These are phyloP conservation scores for Cymodocea nodosa DNA, from an alignment of 116 monocot species.

Conservation along the genomic window DNA sequence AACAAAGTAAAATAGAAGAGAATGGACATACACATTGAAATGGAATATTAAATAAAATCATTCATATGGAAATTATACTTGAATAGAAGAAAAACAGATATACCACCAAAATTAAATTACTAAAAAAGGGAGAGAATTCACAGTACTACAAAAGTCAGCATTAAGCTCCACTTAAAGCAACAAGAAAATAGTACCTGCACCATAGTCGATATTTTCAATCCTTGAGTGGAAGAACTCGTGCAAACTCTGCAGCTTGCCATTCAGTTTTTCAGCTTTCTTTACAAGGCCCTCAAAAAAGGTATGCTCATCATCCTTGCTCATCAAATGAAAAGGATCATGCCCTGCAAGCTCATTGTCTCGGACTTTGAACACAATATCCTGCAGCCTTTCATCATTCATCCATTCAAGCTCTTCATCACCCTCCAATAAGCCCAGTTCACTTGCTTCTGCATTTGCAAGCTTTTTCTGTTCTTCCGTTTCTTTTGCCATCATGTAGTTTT, in stretches of 20 bases:
- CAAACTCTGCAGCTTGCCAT: conserved; percentile 38
- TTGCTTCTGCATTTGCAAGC: conserved; percentile 18
- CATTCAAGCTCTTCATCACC: conserved; percentile 63
- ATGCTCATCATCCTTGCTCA: conserved; percentile 37
- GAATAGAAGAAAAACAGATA: too few species aligned
- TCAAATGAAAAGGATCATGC: conserved; percentile 61
- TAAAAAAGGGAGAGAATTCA: too few species aligned
- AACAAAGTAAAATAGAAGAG: too few species aligned
- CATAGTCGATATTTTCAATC: conserved; percentile 79
- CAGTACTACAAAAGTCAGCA: too few species aligned
- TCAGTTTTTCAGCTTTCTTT: conserved; percentile 52
- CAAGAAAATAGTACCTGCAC: conserved; percentile 30
- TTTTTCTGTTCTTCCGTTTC: conserved; percentile 33
- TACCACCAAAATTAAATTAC: too few species aligned
- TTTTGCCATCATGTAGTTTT: conserved; percentile 60
- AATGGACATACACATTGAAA: too few species aligned
- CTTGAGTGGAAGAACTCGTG: conserved; percentile 74
- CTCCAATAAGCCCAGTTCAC: conserved; percentile 27
- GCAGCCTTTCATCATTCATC: conserved; percentile 73
- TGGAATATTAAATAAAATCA: too few species aligned
- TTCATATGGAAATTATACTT: too few species aligned
- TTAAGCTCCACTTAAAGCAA: neutral
- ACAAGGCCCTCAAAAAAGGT: conserved; percentile 62
- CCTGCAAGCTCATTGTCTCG: conserved; percentile 69
- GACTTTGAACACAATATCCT: conserved; percentile 67